phyloP scores from a whole-genome alignment of 164 flowering plant species.

The Aristolochia fimbriata region DNA sequence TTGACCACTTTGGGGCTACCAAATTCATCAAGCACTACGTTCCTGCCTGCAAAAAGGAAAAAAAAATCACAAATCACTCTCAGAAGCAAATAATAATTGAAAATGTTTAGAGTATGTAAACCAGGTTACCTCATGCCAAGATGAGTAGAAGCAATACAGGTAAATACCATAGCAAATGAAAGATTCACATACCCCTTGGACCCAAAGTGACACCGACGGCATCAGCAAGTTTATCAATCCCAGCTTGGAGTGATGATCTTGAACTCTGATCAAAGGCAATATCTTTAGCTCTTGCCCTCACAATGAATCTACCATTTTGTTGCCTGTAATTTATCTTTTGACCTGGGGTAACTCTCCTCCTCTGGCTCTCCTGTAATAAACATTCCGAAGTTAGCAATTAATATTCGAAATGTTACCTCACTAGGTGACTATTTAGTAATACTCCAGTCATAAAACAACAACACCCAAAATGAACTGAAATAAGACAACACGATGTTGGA shows the following conservation, averaged over 20 bases:
- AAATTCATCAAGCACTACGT: constrained; percentile 90
- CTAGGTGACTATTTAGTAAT: too few relatives aligned
- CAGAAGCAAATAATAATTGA: neutral
- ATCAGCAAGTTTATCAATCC: constrained; percentile 94
- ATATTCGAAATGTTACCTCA: neutral
- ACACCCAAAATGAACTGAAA: neutral
- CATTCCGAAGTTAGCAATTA: neutral
- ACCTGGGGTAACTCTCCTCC: constrained; percentile 34
- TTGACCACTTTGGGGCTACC: constrained; percentile 94
- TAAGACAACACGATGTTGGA: neutral
- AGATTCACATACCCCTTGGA: constrained; percentile 64
- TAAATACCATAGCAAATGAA: too few relatives aligned
- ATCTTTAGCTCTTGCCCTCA: constrained; percentile 69
- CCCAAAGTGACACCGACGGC: constrained; percentile 96
- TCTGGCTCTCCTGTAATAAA: constrained; percentile 34
- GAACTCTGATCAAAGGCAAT: constrained; percentile 89
- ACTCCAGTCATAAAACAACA: neutral
- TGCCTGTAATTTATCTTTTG: constrained; percentile 37
- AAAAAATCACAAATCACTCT: neutral
- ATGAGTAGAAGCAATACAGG: too few relatives aligned
- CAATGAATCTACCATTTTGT: constrained; percentile 33
- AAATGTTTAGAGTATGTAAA: too few relatives aligned
- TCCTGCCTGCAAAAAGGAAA: constrained; percentile 53
- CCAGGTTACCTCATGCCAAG: too few relatives aligned
- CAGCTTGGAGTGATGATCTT: constrained; percentile 70